Base-by-base conservation (phyloP, 441 rosid species). In the Erodium trifolium region DNA sequence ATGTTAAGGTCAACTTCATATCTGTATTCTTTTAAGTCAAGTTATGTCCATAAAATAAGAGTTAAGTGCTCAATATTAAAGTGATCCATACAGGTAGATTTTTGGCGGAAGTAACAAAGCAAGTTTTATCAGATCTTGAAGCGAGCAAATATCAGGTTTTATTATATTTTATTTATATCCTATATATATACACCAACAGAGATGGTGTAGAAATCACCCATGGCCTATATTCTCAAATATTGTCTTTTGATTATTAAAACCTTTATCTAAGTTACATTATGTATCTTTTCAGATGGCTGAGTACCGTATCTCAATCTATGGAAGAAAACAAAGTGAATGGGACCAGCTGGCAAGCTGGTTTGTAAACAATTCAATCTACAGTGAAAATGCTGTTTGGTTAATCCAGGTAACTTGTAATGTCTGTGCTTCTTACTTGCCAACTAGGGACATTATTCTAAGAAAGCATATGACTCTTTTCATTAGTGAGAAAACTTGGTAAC, bases 261-360 rank as follows among this genome's bases (percentile, higher is more conserved):
- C 43, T 55, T 47, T 18, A 49, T 31, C 19, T 66, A 47, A 11
- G 23, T 62, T 37, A 70, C 49, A 17, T 62, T 12, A 34, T 69
- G 59, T 60, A 71, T 39, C 31, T 72, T 74, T 71, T 43, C 82
- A 86, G 93, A 82, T 88, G 91, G 91, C 89, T 3, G 93, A 88
- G 76, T 88, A 88, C 79, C 79, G 93, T 72, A 64, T 88, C 31
- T 88, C 93, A 45, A 82, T 88, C 67, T 86, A 88, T 67, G 93
- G 93, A 37, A 81, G 93, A 78, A 88, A 88, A 80, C 85, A 86
- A 79, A 88, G 93, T 70, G 93, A 88, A 76, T 88, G 91, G 93
- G 93, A 88, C 77, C 93, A 86, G 83, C 70, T 88, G 74, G 93
- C 93, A 16, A 88, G 93, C 77, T 88, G 93, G 93, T 83, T 88